phyloP scores from a whole-genome alignment of 2,329 filamentous ascomycete genomes.

The Paecilomyces sp. region DNA sequence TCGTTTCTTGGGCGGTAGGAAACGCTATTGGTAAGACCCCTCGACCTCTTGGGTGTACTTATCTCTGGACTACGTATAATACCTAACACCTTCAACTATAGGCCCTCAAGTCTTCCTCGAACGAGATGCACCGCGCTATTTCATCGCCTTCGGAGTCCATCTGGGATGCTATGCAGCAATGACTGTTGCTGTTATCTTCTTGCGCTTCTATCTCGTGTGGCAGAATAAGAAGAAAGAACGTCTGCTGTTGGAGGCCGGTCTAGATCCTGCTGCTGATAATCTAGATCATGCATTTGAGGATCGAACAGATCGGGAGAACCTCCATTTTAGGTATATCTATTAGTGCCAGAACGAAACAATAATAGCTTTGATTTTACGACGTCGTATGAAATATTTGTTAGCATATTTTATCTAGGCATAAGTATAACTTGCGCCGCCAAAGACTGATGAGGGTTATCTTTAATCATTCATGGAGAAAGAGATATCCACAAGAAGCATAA shows the following conservation, averaged over 20 bases:
- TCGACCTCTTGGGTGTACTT: too few species aligned
- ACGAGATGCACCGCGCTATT: slow-evolving; percentile 57
- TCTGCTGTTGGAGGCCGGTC: slow-evolving; percentile 35
- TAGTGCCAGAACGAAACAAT: slow-evolving; percentile 14
- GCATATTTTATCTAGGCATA: background rate
- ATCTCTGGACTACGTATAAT: background rate
- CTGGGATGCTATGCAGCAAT: slow-evolving; percentile 61
- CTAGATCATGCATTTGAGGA: slow-evolving; percentile 55
- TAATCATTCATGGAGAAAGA: too few species aligned
- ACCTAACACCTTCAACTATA: slow-evolving; percentile 11
- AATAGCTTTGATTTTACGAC: background rate
- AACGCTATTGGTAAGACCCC: slow-evolving; percentile 53
- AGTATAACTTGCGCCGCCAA: too few species aligned
- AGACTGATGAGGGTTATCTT: too few species aligned
- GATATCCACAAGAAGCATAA: too few species aligned
- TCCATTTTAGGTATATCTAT: slow-evolving; percentile 53
- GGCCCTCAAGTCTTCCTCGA: slow-evolving; percentile 59
- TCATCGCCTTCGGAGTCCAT: slow-evolving; percentile 62
- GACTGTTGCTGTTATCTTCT: slow-evolving; percentile 49
- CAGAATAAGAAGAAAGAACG: slow-evolving; percentile 55
- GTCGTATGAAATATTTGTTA: background rate
- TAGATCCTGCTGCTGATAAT: slow-evolving; percentile 33
- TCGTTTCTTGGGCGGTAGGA: slow-evolving; percentile 61
- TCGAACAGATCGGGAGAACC: slow-evolving; percentile 56
- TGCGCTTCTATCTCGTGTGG: slow-evolving; percentile 51